Evolutionary conservation across 208 protist species (phyloP).

Genomic region (Phytomonas sp.): DNA sequence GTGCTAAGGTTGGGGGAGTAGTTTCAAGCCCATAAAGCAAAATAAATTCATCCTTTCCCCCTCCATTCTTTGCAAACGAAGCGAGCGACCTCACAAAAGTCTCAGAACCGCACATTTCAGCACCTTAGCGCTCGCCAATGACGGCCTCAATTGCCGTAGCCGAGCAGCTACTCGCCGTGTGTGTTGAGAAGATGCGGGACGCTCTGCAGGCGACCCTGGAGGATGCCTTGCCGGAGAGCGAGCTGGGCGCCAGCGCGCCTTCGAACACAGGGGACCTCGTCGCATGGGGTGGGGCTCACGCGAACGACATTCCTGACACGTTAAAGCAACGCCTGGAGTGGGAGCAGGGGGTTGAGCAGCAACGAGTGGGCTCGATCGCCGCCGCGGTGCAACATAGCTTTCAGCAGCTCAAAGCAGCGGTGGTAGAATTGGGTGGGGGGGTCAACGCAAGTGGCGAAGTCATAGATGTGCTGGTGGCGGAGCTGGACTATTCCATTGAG

Average conservation of each 20-base stretch:
- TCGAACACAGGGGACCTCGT: too few species aligned
- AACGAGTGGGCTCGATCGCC: conserved; percentile 31
- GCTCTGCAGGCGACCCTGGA: conserved; percentile 29
- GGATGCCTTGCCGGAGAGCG: conserved; percentile 66
- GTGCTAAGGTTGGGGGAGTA: too few species aligned
- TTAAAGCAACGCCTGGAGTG: conserved; percentile 63
- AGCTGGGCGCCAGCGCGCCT: conserved; percentile 12
- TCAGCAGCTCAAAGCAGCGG: conserved; percentile 25
- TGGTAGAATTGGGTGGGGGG: conserved; percentile 46
- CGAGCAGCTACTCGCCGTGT: conserved; percentile 46
- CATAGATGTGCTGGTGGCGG: conserved; percentile 45
- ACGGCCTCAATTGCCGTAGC: conserved; percentile 50
- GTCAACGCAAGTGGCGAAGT: conserved; percentile 17
- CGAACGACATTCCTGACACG: conserved; percentile 36
- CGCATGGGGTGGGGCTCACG: not conserved
- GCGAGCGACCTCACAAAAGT: not conserved
- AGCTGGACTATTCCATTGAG: conserved; percentile 61
- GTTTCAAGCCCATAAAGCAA: too few species aligned
- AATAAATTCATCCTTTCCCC: not conserved
- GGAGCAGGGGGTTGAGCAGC: conserved; percentile 38
- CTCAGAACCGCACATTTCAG: not conserved
- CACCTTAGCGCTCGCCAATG: conserved; percentile 22
- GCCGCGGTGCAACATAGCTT: conserved; percentile 24
- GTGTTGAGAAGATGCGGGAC: conserved; percentile 46
- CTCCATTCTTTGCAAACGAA: not conserved